Base-by-base conservation (phyloP, 495 filamentous ascomycete genomes). In the Neurospora tetraspora region DNA sequence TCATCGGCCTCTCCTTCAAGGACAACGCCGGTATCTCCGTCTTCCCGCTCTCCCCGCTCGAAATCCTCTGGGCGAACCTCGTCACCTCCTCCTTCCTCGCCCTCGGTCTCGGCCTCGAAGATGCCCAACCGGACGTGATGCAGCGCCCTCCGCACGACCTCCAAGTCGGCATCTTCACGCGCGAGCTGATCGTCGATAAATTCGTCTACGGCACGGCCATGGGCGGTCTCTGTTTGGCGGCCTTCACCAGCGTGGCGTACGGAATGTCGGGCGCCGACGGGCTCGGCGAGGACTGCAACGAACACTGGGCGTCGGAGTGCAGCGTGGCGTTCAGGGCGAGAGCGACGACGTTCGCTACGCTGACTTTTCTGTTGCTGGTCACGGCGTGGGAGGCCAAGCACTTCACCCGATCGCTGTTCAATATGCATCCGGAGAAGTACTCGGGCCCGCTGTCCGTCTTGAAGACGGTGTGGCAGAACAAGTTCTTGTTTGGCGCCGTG, bases 1-100 rank as follows among this genome's bases (percentile, higher is more conserved):
- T 94, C 27, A 87, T 91, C 71, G 91, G 91, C 39, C 86, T 94
- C 3, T 87, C 83, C 12, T 92, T 94, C 83, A 90, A 93, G 76
- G 91, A 94, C 78, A 40, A 77, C 0, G 77, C 82, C 5, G 86
- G 85, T 9, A 83, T 90, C 45, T 93, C 91, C 5, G 89, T 94
- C n/a, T 94, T 93, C 75, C 91, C 91, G 2, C 81, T 94, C 31
- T 88, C 90, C 0, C 91, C 91, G 9, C 83, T 94, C 5, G 88
- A 93, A 71, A 92, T 93, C 73, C 83, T 94, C 42, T 93, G 91
- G 91, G 89, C 91, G 72, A 94, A 92, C 80, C 88, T 93, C 79
- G 81, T 92, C 40, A 93, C 92, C 1, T 93, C 90, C 10, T 90
- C 88, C 3, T 89, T 94, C 77, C 88, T 91, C 3, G 92, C 91